These are phyloP conservation scores for Solanum chmielewskii DNA, from an alignment of 257 asterid species.

Conservation along the genomic window DNA sequence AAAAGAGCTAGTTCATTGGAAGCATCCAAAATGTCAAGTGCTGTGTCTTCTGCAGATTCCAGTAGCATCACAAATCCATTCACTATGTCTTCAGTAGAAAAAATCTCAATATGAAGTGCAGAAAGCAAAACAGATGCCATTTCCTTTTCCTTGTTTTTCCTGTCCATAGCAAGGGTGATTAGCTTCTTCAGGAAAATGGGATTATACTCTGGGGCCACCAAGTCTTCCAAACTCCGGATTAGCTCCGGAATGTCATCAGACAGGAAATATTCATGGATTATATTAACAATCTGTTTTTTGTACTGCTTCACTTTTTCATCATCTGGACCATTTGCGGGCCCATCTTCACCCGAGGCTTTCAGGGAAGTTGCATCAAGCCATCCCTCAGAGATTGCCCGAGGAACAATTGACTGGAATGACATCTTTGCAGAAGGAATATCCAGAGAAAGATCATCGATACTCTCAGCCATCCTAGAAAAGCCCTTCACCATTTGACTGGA, in stretches of 20 bases:
- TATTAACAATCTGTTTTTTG: slow-evolving; percentile 65
- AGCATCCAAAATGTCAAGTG: slow-evolving; percentile 86
- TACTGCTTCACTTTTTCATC: slow-evolving; percentile 61
- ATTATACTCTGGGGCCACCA: slow-evolving; percentile 58
- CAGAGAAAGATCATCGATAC: slow-evolving; percentile 93
- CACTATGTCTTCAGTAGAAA: slow-evolving; percentile 80
- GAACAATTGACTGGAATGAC: slow-evolving; percentile 41
- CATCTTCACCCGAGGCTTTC: slow-evolving; percentile 39
- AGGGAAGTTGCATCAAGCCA: slow-evolving; percentile 78
- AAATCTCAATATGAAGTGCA: slow-evolving; percentile 78
- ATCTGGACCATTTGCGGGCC: slow-evolving; percentile 19
- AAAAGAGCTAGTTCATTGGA: slow-evolving; percentile 85
- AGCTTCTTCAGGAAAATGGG: slow-evolving; percentile 81
- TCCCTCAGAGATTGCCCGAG: slow-evolving; percentile 71
- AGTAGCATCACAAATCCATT: slow-evolving; percentile 73
- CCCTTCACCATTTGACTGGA: slow-evolving; percentile 94
- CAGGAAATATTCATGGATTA: slow-evolving; percentile 87
- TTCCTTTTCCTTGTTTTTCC: slow-evolving; percentile 89
- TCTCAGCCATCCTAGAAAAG: slow-evolving; percentile 64
- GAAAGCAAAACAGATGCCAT: slow-evolving; percentile 95
- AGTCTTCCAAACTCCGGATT: slow-evolving; percentile 76
- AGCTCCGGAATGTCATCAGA: slow-evolving; percentile 96
- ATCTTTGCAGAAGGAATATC: slow-evolving; percentile 90
- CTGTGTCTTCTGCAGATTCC: slow-evolving; percentile 93
- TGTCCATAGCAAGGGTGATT: slow-evolving; percentile 81